A percentile compares a stretch with the other conserved stretches of the same genome.
These are phyloP conservation scores for Mycena capillaripes DNA, from an alignment of 768 basidiomycete species.

Conservation along the genomic window DNA sequence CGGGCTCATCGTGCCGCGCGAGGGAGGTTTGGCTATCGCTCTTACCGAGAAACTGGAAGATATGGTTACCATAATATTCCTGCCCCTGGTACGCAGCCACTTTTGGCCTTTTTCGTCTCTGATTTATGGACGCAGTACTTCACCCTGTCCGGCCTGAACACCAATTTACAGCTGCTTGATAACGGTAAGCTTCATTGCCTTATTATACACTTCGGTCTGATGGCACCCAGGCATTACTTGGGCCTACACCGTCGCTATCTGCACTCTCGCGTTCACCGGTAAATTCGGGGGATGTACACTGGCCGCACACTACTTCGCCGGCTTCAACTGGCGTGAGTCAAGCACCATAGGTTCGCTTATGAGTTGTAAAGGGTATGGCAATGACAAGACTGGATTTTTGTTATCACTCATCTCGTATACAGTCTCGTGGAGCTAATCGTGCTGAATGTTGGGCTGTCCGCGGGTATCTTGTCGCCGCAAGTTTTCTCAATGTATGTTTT, in stretches of 20 bases:
- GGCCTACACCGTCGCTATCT: slow-evolving; percentile 90
- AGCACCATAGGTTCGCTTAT: slow-evolving; percentile 91
- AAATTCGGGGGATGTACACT: slow-evolving; percentile 91
- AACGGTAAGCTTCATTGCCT: slow-evolving; percentile 60
- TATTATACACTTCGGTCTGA: not conserved
- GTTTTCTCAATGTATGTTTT: slow-evolving; percentile 84
- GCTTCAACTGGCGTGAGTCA: slow-evolving; percentile 86
- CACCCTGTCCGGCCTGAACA: slow-evolving; percentile 90
- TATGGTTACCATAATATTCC: slow-evolving; percentile 90
- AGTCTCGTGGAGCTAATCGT: slow-evolving; percentile 95
- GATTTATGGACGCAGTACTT: slow-evolving; percentile 78
- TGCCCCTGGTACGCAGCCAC: slow-evolving; percentile 76
- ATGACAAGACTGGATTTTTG: not conserved
- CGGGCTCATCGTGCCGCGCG: slow-evolving; percentile 87
- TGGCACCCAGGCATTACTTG: slow-evolving; percentile 77
- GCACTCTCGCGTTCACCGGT: slow-evolving; percentile 81
- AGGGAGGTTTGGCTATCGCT: slow-evolving; percentile 87
- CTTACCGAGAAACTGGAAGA: slow-evolving; percentile 98
- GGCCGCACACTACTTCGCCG: slow-evolving; percentile 74
- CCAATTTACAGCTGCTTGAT: slow-evolving; percentile 88
- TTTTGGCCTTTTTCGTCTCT: not conserved
- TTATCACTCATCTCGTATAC: not conserved
- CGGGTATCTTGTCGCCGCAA: slow-evolving; percentile 75
- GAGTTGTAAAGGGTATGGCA: slow-evolving; percentile 90
- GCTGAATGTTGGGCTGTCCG: slow-evolving; percentile 91